Conservation (phyloP, 495 filamentous ascomycete species). For the Geopyxis carbonaria region DNA sequence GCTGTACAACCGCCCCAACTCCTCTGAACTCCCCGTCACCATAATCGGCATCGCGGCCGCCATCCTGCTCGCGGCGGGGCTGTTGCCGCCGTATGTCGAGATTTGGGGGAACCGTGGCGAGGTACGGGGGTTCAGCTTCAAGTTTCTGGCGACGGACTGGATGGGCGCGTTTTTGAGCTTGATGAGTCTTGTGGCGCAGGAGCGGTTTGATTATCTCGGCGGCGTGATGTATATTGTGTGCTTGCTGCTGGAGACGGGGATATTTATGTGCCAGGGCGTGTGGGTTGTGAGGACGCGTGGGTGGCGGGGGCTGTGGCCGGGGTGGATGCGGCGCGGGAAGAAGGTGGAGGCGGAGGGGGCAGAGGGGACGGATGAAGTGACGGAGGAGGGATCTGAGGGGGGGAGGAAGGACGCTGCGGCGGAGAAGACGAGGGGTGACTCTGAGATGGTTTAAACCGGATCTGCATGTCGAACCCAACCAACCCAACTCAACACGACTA, state of each 20-base stretch:
- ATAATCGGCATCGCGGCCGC: constrained; percentile 46
- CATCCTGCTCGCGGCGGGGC: constrained; percentile 40
- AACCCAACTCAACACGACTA: no score
- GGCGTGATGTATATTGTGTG: constrained; percentile 53
- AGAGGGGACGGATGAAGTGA: constrained; percentile 21
- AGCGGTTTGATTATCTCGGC: constrained; percentile 52
- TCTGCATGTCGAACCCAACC: no score
- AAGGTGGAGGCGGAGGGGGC: constrained; percentile 39
- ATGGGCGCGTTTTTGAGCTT: constrained; percentile 59
- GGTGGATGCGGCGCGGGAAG: constrained; percentile 36
- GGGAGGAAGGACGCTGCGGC: not conserved
- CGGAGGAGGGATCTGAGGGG: constrained; percentile 1
- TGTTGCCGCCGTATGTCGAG: constrained; percentile 57
- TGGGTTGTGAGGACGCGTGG: constrained; percentile 50
- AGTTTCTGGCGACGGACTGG: constrained; percentile 53
- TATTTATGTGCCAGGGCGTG: constrained; percentile 49
- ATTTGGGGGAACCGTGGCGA: constrained; percentile 55
- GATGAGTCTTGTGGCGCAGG: constrained; percentile 54
- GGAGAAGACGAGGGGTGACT: no score
- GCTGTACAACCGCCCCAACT: constrained; percentile 34
- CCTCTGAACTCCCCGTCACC: constrained; percentile 39
- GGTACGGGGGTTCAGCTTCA: constrained; percentile 48
- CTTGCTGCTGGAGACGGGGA: constrained; percentile 49
- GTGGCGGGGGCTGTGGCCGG: constrained; percentile 29
- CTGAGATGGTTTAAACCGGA: no score